phyloP scores from a whole-genome alignment of 805 yeast genomes.

The Barnettozyma salicaria region DNA sequence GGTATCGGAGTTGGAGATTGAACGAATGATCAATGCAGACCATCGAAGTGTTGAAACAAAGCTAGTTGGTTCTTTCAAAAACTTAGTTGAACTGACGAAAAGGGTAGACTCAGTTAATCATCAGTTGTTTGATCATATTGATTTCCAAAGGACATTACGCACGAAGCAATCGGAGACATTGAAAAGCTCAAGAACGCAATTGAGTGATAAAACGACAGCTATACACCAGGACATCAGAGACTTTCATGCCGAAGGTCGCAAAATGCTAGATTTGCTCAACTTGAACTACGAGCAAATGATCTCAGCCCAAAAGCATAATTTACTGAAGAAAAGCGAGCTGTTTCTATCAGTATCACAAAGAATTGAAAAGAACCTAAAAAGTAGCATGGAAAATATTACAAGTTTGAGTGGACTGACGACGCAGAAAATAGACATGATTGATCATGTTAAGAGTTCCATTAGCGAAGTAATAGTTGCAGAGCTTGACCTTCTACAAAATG shows the following conservation, averaged over 20 bases:
- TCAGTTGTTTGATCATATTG: constrained; percentile 19
- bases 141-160: constrained; percentile 13
- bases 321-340: constrained; percentile 10
- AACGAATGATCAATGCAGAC: constrained; percentile 15
- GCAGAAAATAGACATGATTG: constrained; percentile 14
- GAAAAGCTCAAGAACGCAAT: constrained; percentile 6
- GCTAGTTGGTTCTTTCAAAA: constrained; percentile 13
- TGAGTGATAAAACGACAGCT: constrained; percentile 5
- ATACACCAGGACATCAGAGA: constrained; percentile 8
- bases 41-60: constrained; percentile 20
- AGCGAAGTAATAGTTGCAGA: constrained; percentile 16
- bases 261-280: constrained; percentile 12
- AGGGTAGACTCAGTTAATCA: constrained; percentile 11
- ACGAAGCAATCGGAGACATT: constrained; percentile 14
- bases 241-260: constrained; percentile 10
- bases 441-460: constrained; percentile 13
- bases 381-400: constrained; percentile 4
- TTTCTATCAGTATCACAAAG: no score
- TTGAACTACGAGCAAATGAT: constrained; percentile 17
- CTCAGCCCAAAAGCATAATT: constrained; percentile 9
- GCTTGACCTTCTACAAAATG: constrained; percentile 12
- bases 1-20: constrained; percentile 15
- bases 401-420: neutral
- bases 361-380: no score
- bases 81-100: constrained; percentile 6